Evolutionary conservation across 495 filamentous ascomycete genomes (phyloP).

Genomic region (Filosporella fistucella): DNA sequence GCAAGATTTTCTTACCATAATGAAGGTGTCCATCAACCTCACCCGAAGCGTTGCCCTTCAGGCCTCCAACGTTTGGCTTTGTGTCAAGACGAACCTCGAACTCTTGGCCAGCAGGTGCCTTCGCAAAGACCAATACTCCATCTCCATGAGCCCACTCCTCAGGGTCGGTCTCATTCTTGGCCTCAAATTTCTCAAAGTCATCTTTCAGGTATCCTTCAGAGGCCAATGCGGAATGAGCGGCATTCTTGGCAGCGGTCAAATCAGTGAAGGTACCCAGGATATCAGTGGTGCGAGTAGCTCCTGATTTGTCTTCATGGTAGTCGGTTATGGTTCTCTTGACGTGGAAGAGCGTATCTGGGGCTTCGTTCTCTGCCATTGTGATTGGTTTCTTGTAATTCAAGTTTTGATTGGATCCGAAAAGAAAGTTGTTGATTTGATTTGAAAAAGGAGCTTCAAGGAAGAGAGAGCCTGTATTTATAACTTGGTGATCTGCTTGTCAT

Average conservation of each 20-base stretch:
- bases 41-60: constrained; percentile 20
- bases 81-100: constrained; percentile 35
- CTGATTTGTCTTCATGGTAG: constrained; percentile 26
- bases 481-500: neutral
- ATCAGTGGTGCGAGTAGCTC: constrained; percentile 27
- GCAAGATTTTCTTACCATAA: constrained; percentile 23
- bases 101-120: constrained; percentile 26
- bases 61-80: constrained; percentile 28
- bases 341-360: constrained; percentile 31
- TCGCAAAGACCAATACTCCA: constrained; percentile 31
- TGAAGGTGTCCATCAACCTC: constrained; percentile 27
- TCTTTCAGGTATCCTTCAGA: constrained; percentile 29
- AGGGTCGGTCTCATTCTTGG: constrained; percentile 2
- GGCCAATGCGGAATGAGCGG: constrained; percentile 24
- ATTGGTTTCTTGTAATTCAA: neutral
- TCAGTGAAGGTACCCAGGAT: constrained; percentile 35
- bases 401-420: neutral
- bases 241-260: constrained; percentile 29
- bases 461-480: neutral
- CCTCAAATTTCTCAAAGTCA: constrained; percentile 32
- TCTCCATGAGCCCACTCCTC: constrained; percentile 34
- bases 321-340: constrained; percentile 34
- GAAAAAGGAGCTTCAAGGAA: neutral
- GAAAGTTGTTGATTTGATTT: constrained; percentile 1
- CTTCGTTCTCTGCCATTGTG: constrained; percentile 7